phyloP scores from a whole-genome alignment of 2,329 filamentous ascomycete species.

The Cryphonectria naterciae region DNA sequence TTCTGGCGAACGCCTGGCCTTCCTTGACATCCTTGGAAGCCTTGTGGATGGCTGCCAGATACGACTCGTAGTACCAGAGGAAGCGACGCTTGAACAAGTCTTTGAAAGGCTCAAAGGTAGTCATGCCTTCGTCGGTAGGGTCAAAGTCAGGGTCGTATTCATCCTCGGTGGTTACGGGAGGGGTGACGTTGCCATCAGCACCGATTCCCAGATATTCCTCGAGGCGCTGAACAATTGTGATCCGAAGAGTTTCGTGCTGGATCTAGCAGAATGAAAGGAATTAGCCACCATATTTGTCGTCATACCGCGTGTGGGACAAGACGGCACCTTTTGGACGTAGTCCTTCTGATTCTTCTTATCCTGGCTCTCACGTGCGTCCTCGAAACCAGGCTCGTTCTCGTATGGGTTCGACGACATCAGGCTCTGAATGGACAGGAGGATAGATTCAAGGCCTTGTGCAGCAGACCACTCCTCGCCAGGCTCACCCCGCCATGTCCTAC shows the following conservation, averaged over 20 bases:
- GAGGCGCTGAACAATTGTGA: conserved; percentile 83
- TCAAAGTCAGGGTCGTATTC: conserved; percentile 55
- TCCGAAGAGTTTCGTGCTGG: conserved; percentile 83
- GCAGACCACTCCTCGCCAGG: conserved; percentile 94
- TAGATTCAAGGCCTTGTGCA: conserved; percentile 91
- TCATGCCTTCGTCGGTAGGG: conserved; percentile 51
- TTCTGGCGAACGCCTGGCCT: conserved; percentile 69
- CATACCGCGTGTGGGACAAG: no score
- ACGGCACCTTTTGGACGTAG: conserved; percentile 77
- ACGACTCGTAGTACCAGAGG: conserved; percentile 94
- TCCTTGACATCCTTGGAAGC: conserved; percentile 67
- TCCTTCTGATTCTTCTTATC: conserved; percentile 76
- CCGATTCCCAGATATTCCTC: conserved; percentile 77
- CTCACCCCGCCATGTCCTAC: conserved; percentile 92
- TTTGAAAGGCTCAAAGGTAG: conserved; percentile 82
- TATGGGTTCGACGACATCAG: conserved; percentile 93
- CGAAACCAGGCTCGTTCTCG: conserved; percentile 94
- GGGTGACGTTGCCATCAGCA: conserved; percentile 48
- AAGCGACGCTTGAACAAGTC: conserved; percentile 91
- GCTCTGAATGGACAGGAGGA: conserved; percentile 93
- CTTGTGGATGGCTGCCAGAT: conserved; percentile 71
- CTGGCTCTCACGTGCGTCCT: conserved; percentile 67
- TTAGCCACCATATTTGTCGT: neutral
- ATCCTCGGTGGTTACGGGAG: conserved; percentile 39
- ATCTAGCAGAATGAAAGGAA: conserved; percentile 59